Conservation (phyloP, 148 eudicot species). For the Spergularia bocconei region DNA sequence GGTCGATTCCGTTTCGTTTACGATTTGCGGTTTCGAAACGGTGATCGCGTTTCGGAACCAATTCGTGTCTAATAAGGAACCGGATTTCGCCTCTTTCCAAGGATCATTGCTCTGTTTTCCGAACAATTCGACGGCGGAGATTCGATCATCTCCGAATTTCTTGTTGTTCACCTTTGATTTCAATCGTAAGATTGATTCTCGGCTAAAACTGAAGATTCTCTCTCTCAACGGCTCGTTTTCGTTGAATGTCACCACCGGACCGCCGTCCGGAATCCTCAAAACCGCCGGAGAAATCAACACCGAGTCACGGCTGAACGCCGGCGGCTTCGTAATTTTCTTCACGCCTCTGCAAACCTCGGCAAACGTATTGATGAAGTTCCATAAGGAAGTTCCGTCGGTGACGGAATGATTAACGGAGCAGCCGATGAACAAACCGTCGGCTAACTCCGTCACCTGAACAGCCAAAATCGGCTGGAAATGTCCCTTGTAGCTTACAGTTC, state of each 20-base stretch:
- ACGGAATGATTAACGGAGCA: slow-evolving; percentile 77
- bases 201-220: slow-evolving; percentile 64
- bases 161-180: slow-evolving; percentile 49
- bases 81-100: slow-evolving; percentile 24
- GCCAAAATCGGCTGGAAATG: slow-evolving; percentile 59
- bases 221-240: slow-evolving; percentile 57
- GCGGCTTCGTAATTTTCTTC: slow-evolving; percentile 31
- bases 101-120: slow-evolving; percentile 68
- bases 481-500: slow-evolving; percentile 62
- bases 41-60: slow-evolving; percentile 39
- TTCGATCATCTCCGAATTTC: slow-evolving; percentile 20
- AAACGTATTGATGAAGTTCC: slow-evolving; percentile 79
- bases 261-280: slow-evolving; percentile 52
- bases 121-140: slow-evolving; percentile 39
- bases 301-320: slow-evolving; percentile 58
- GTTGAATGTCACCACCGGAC: slow-evolving; percentile 54
- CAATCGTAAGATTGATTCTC: slow-evolving; percentile 58
- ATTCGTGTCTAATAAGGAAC: slow-evolving; percentile 26
- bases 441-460: slow-evolving; percentile 69
- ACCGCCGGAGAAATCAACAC: slow-evolving; percentile 54
- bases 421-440: slow-evolving; percentile 69
- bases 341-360: slow-evolving; percentile 56
- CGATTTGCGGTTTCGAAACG: slow-evolving; percentile 26
- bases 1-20: slow-evolving; percentile 25
- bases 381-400: slow-evolving; percentile 74